A percentile compares a stretch with the other conserved stretches of the same genome.
phyloP scores from a whole-genome alignment of 1,284 basidiomycete species.

The Lentinus polychrous region DNA sequence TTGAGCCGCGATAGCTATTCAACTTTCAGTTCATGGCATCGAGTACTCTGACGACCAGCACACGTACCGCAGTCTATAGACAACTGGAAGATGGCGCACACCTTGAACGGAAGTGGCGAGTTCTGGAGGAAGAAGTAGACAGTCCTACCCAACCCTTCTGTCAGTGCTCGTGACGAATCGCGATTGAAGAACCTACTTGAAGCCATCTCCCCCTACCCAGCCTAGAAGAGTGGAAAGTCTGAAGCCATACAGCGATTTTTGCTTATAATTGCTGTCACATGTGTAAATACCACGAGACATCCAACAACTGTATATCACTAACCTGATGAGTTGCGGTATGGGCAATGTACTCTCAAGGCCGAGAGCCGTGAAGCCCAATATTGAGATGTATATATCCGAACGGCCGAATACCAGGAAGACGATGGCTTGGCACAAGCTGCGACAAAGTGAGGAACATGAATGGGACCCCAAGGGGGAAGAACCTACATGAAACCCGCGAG shows the following conservation, averaged over 20 bases:
- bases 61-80: constrained; percentile 56
- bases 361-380: constrained; percentile 73
- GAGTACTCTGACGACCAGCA: constrained; percentile 7
- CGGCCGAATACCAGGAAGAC: constrained; percentile 70
- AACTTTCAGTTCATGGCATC: constrained; percentile 8
- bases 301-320: constrained; percentile 19
- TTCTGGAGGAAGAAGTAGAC: constrained; percentile 70
- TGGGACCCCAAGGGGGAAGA: neutral
- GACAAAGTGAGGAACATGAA: constrained; percentile 11
- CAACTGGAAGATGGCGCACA: constrained; percentile 75
- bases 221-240: constrained; percentile 74
- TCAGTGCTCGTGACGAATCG: constrained; percentile 1
- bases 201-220: constrained; percentile 76
- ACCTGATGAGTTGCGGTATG: constrained; percentile 75
- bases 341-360: constrained; percentile 81
- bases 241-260: constrained; percentile 78
- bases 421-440: constrained; percentile 64
- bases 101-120: constrained; percentile 72
- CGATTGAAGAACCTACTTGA: constrained; percentile 54
- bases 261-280: constrained; percentile 60
- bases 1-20: constrained; percentile 61
- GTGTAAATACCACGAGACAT: neutral
- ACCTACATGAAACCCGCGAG: constrained; percentile 70
- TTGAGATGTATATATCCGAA: constrained; percentile 52
- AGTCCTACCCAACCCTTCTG: constrained; percentile 38